A percentile compares a stretch with the other conserved stretches of the same genome.
Evolutionary conservation across 2,329 filamentous ascomycete genomes (phyloP).

Genomic region (Cladosporium halotolerans): DNA sequence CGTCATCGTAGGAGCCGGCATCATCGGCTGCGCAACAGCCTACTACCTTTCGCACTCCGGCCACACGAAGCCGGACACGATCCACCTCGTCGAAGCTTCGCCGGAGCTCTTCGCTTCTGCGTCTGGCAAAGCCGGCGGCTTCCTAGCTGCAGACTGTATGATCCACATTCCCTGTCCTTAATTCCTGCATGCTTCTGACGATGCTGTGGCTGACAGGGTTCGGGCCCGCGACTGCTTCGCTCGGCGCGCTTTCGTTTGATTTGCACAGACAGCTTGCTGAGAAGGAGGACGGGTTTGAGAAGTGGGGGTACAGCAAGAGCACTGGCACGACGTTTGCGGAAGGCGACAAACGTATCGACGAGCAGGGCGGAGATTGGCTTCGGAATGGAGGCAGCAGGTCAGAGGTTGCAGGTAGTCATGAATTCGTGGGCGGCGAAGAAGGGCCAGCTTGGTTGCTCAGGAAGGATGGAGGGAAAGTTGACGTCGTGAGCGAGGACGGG

Average conservation of each 20-base stretch:
- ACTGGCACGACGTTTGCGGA: conserved; percentile 52
- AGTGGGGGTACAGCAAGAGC: conserved; percentile 55
- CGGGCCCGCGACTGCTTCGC: conserved; percentile 38
- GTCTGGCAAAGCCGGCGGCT: conserved; percentile 68
- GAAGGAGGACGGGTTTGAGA: conserved; percentile 49
- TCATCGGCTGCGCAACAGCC: conserved; percentile 65
- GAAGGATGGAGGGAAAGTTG: conserved; percentile 49
- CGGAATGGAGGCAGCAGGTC: conserved; percentile 57
- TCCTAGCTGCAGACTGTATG: conserved; percentile 63
- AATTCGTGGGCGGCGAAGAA: conserved; percentile 27
- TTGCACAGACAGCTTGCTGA: conserved; percentile 61
- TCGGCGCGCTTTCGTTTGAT: conserved; percentile 63
- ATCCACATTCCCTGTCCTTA: not conserved
- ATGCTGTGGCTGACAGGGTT: conserved; percentile 16
- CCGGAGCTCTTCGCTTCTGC: conserved; percentile 63
- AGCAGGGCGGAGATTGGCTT: conserved; percentile 59
- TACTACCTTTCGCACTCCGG: conserved; percentile 57
- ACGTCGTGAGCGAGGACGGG: conserved; percentile 55
- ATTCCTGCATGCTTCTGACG: no score
- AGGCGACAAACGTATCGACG: conserved; percentile 35
- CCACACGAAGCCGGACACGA: conserved; percentile 36
- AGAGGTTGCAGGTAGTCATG: conserved; percentile 39
- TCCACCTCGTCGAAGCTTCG: conserved; percentile 55
- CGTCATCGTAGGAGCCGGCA: conserved; percentile 63
- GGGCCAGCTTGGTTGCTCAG: conserved; percentile 56